Evolutionary conservation across 1,139 yeast genomes (phyloP).

Genomic region (Suhomyces yuchorum): DNA sequence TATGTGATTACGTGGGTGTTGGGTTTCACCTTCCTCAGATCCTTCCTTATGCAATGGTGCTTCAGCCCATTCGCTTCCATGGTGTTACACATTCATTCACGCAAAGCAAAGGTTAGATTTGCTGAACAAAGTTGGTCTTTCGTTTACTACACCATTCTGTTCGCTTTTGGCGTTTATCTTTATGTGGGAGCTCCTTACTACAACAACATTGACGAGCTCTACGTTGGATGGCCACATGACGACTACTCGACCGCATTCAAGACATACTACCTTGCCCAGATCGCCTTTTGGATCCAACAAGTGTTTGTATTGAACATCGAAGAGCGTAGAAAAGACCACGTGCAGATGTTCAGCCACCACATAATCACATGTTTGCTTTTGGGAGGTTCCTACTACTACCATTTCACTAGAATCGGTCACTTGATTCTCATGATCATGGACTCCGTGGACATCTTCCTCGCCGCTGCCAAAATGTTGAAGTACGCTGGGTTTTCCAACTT

Average conservation of each 20-base stretch:
- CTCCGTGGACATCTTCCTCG: slow-evolving; percentile 69
- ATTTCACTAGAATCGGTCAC: slow-evolving; percentile 78
- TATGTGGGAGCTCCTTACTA: slow-evolving; percentile 63
- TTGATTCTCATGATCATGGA: slow-evolving; percentile 81
- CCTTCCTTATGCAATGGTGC: slow-evolving; percentile 58
- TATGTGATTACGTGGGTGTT: slow-evolving; percentile 59
- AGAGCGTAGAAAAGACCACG: slow-evolving; percentile 76
- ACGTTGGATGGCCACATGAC: slow-evolving; percentile 78
- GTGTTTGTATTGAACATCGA: slow-evolving; percentile 76
- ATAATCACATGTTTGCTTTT: slow-evolving; percentile 72
- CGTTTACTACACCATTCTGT: slow-evolving; percentile 60
- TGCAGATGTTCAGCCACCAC: slow-evolving; percentile 88
- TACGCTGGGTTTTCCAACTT: slow-evolving; percentile 60
- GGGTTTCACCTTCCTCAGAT: slow-evolving; percentile 59
- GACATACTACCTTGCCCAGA: slow-evolving; percentile 68
- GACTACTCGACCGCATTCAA: slow-evolving; percentile 54
- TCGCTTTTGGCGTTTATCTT: slow-evolving; percentile 58
- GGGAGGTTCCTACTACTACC: slow-evolving; percentile 71
- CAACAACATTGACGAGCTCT: slow-evolving; percentile 59
- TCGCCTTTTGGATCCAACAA: slow-evolving; percentile 82
- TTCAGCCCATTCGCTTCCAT: slow-evolving; percentile 59
- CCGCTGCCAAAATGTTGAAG: slow-evolving; percentile 75
- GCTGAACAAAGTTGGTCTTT: slow-evolving; percentile 88
- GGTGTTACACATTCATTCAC: slow-evolving; percentile 47
- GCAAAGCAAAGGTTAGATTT: slow-evolving; percentile 63